Evolutionary conservation across 1,139 yeast genomes (phyloP).

Genomic region (Geotrichum carabidarum): DNA sequence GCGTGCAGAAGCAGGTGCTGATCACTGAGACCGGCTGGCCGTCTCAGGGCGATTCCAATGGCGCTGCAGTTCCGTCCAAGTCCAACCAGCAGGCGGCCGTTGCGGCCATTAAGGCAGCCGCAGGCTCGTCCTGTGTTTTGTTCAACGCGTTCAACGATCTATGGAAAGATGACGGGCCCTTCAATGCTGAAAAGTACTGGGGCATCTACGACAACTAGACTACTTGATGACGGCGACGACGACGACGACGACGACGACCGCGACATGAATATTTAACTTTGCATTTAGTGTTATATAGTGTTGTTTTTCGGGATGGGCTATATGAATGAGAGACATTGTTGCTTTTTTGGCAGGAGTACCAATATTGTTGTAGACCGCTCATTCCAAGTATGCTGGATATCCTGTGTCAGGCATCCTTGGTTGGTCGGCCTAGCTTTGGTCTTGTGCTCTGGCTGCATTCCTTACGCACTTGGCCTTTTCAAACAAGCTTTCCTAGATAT

Average conservation of each 20-base stretch:
- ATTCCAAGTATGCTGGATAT: no score
- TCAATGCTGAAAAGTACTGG: slow-evolving; percentile 77
- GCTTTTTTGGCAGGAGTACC: background rate
- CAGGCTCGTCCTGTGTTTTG: slow-evolving; percentile 58
- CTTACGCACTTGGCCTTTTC: no score
- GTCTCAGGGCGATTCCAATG: slow-evolving; percentile 61
- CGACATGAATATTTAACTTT: background rate
- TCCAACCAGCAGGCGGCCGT: slow-evolving; percentile 64
- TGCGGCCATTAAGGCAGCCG: slow-evolving; percentile 47
- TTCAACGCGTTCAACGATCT: slow-evolving; percentile 79
- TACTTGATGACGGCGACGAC: background rate
- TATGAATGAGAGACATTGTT: background rate
- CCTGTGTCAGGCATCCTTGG: no score
- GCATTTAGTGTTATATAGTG: background rate
- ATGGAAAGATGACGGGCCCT: slow-evolving; percentile 74
- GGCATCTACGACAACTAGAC: slow-evolving; percentile 40
- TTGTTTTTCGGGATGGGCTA: background rate
- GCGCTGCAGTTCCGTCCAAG: slow-evolving; percentile 62
- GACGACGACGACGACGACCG: background rate
- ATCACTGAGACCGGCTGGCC: slow-evolving; percentile 94
- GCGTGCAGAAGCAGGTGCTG: slow-evolving; percentile 54
- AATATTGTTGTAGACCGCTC: no score
- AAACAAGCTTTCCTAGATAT: no score
- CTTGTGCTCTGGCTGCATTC: no score
- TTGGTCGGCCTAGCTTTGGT: no score